Percentiles rank a stretch among this genome's conserved stretches.
phyloP scores from a whole-genome alignment of 2,329 filamentous ascomycete genomes.

The Alternaria triticimaculans region DNA sequence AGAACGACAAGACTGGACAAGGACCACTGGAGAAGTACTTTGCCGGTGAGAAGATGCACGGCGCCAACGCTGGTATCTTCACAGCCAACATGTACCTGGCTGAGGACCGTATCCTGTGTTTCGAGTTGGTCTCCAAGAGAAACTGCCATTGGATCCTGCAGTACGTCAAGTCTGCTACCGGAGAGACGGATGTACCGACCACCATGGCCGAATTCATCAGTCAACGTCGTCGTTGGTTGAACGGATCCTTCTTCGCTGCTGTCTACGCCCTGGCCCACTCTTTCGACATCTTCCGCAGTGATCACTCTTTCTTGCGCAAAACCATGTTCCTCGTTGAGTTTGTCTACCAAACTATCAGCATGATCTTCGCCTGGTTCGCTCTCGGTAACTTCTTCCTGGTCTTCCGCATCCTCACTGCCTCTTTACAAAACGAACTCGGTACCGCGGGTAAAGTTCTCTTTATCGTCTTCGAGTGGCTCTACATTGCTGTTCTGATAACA shows the following conservation, averaged over 20 bases:
- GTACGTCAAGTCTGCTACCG: slow-evolving; percentile 96
- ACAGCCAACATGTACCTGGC: slow-evolving; percentile 99
- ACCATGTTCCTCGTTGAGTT: slow-evolving; percentile 92
- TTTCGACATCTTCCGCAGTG: slow-evolving; percentile 92
- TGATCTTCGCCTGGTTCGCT: slow-evolving; percentile 98
- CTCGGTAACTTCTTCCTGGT: slow-evolving; percentile 99
- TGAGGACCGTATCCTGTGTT: slow-evolving; percentile 98
- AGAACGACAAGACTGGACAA: slow-evolving; percentile 94
- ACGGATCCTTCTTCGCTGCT: slow-evolving; percentile 97
- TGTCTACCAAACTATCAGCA: slow-evolving; percentile 90
- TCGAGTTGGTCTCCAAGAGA: slow-evolving; percentile 95
- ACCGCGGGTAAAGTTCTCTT: slow-evolving; percentile 79
- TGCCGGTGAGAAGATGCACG: slow-evolving; percentile 93
- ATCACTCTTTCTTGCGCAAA: slow-evolving; percentile 87
- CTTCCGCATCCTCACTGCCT: slow-evolving; percentile 93
- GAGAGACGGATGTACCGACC: slow-evolving; percentile 96
- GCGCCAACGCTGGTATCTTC: slow-evolving; percentile 91
- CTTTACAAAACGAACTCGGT: slow-evolving; percentile 79
- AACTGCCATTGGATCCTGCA: slow-evolving; percentile 98
- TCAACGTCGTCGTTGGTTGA: slow-evolving; percentile 95
- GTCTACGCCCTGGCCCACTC: slow-evolving; percentile 95
- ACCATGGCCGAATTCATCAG: slow-evolving; percentile 93
- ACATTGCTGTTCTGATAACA: slow-evolving; percentile 87
- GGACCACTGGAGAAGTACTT: slow-evolving; percentile 97
- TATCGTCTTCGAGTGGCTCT: slow-evolving; percentile 94